Base-by-base conservation (phyloP, 306 rosid genomes). In the Arachis hypogaea region DNA sequence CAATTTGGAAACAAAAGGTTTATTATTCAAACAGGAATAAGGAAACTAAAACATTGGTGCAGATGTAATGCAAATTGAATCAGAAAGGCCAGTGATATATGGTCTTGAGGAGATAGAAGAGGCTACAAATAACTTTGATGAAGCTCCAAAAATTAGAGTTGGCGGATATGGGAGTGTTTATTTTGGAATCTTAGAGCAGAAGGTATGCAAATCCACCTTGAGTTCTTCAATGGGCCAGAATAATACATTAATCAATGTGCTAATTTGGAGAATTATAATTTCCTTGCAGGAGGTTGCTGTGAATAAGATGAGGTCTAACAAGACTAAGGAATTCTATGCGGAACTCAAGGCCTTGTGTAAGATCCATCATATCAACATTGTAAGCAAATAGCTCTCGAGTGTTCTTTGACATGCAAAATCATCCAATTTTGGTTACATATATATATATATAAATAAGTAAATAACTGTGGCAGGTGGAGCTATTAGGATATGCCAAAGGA, bases 101-200 rank as follows among this genome's bases (percentile, higher is more conserved):
- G 43, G 58, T 68, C 76, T 81, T 44, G 89, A 84, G 75, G 87
- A 87, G 72, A 89, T 91, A 42, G 86, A 81, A 85, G 78, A 87
- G 69, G 97, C 97, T 22, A 84, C 94, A 10, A 54, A 58, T 76
- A 59, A 78, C 75, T 90, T 90, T 4, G 78, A 89, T 68, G 89
- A 85, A 63, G 58, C 66, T 58, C 68, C 29, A 64, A 84, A 10
- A 82, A 74, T 91, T 29, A 95, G 97, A 81, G 78, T 58, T 38
- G 95, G 93, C 8, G 95, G 97, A 81, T 89, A 82, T 68, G 97
- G 91, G 50, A 77, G 68, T 12, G 97, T 89, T 68, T 91, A 81
- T 80, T 82, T 66, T 33, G 93, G 92, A 73, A 78, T 77, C 7
- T 56, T 91, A 36, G 83, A 77, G 59, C 66, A 72, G 29, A 79